A percentile compares a stretch with the other conserved stretches of the same genome.
Conservation (phyloP, 805 yeast species). For the Monosporozyma yasuniensis region DNA sequence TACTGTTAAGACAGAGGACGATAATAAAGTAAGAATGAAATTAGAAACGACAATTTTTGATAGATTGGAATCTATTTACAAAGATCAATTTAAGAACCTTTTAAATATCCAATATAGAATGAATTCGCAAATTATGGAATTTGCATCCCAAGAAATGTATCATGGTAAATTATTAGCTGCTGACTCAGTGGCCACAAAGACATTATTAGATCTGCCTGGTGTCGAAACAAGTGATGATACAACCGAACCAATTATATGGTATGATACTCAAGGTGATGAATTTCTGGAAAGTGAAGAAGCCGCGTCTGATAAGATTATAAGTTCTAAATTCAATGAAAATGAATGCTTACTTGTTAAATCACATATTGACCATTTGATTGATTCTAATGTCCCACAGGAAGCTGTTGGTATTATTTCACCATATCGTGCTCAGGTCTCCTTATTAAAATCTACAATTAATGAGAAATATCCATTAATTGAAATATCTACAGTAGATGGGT, state of each 20-base stretch:
- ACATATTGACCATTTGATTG: constrained; percentile 46
- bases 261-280: constrained; percentile 88
- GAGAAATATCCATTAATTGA: constrained; percentile 43
- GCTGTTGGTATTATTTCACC: constrained; percentile 86
- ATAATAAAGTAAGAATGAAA: constrained; percentile 33
- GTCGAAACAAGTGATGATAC: constrained; percentile 49
- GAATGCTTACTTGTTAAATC: constrained; percentile 56
- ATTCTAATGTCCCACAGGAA: constrained; percentile 42
- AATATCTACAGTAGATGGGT: constrained; percentile 88
- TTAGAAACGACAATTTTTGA: constrained; percentile 74
- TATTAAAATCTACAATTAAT: constrained; percentile 41
- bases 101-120: constrained; percentile 80
- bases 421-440: constrained; percentile 75
- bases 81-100: constrained; percentile 43
- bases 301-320: constrained; percentile 13
- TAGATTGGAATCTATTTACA: constrained; percentile 47
- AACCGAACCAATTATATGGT: constrained; percentile 57
- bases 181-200: constrained; percentile 43
- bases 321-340: constrained; percentile 68
- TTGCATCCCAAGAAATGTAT: constrained; percentile 63
- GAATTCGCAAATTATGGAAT: constrained; percentile 70
- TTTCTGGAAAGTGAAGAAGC: constrained; percentile 51
- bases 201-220: constrained; percentile 46
- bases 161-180: constrained; percentile 54
- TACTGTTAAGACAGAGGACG: constrained; percentile 55